phyloP scores from a whole-genome alignment of 805 yeast genomes.

The Pichia thaimueangensis region DNA sequence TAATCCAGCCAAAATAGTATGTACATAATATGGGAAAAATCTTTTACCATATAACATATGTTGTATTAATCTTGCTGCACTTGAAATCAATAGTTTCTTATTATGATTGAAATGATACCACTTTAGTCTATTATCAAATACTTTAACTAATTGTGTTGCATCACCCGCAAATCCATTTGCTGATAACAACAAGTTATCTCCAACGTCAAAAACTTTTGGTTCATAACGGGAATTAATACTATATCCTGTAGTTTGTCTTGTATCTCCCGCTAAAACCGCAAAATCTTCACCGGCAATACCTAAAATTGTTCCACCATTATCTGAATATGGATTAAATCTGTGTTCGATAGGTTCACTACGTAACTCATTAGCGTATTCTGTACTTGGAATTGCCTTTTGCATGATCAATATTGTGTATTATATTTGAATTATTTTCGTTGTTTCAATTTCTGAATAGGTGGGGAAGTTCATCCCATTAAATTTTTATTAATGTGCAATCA shows the following conservation, averaged over 20 bases:
- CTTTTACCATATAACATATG: slow-evolving; percentile 87
- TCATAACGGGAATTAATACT: slow-evolving; percentile 88
- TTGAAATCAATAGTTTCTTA: slow-evolving; percentile 56
- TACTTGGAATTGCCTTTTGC: slow-evolving; percentile 20
- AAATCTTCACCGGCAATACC: slow-evolving; percentile 98
- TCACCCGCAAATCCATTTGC: slow-evolving; percentile 98
- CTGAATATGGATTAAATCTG: slow-evolving; percentile 86
- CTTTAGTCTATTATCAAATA: slow-evolving; percentile 61
- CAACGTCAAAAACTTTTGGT: slow-evolving; percentile 83
- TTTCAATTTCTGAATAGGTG: too few relatives aligned
- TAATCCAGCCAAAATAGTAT: slow-evolving; percentile 89
- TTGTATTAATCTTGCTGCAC: slow-evolving; percentile 89
- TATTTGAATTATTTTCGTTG: too few relatives aligned
- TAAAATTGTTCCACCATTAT: slow-evolving; percentile 93
- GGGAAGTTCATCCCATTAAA: too few relatives aligned
- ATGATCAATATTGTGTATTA: too few relatives aligned
- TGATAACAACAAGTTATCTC: slow-evolving; percentile 79
- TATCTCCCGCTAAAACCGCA: slow-evolving; percentile 95
- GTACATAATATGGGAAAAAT: slow-evolving; percentile 94
- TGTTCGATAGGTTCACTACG: slow-evolving; percentile 73
- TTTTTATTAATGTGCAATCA: too few relatives aligned
- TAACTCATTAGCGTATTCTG: slow-evolving; percentile 57
- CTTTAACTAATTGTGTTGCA: slow-evolving; percentile 75
- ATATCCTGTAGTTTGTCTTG: slow-evolving; percentile 94
- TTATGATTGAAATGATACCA: slow-evolving; percentile 94